Conservation (phyloP, 306 rosid species). For the Cajanus cajan region DNA sequence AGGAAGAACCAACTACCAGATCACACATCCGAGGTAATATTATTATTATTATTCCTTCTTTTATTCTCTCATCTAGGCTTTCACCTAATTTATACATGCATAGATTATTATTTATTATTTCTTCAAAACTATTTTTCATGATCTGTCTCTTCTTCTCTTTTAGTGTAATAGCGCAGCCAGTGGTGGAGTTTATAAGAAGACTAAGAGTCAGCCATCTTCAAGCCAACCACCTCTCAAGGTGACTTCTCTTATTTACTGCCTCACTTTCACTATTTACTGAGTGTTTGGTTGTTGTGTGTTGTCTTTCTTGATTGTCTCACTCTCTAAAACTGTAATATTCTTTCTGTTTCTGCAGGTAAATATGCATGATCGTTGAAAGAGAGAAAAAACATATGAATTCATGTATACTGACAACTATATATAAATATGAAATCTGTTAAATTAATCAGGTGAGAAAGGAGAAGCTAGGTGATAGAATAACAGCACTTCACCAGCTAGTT, state of each 20-base stretch:
- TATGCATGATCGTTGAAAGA: background rate
- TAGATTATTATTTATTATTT: background rate
- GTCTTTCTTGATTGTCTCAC: constrained; percentile 37
- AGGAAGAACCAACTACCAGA: constrained; percentile 46
- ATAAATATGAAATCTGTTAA: background rate
- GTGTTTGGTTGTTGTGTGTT: constrained; percentile 15
- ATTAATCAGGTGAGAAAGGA: constrained; percentile 79
- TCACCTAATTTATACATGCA: background rate
- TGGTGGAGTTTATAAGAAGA: constrained; percentile 62
- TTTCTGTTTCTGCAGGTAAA: constrained; percentile 13
- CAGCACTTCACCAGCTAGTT: constrained; percentile 84
- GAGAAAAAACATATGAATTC: constrained; percentile 8
- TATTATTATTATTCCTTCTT: background rate
- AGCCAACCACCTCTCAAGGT: constrained; percentile 87
- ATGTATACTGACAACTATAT: background rate
- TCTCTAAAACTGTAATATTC: constrained; percentile 34
- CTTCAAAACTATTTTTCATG: background rate
- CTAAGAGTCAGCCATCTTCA: constrained; percentile 69
- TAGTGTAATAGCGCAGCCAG: constrained; percentile 51
- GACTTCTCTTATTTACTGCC: background rate
- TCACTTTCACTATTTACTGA: background rate
- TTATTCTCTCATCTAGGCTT: background rate
- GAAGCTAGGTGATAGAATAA: constrained; percentile 88
- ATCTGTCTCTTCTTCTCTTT: constrained; percentile 6
- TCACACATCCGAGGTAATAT: constrained; percentile 59